Evolutionary conservation across 176 grass and related monocot species (phyloP).

Genomic region (Secale cereale): DNA sequence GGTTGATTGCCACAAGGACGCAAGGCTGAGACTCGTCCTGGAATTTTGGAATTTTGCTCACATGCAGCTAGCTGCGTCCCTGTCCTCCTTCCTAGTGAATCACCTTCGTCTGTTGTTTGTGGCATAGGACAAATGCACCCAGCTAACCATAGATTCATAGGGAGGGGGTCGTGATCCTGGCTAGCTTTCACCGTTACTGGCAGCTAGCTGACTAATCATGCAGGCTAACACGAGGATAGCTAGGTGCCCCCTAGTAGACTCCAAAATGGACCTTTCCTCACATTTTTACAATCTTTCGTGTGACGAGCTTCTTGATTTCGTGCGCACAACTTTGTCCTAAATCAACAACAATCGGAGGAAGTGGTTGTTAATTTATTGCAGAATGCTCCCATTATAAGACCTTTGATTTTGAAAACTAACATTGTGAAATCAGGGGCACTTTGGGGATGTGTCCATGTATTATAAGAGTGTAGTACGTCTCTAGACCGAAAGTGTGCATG

Average conservation of each 20-base stretch:
- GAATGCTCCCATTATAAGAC: too few relatives aligned
- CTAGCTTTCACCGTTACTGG: not conserved
- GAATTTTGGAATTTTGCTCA: not conserved
- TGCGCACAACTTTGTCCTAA: too few relatives aligned
- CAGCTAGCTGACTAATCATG: not conserved
- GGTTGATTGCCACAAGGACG: slow-evolving; percentile 15
- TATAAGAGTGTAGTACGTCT: too few relatives aligned
- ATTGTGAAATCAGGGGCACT: too few relatives aligned
- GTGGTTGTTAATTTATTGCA: too few relatives aligned
- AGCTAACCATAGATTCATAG: not conserved
- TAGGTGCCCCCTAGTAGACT: not conserved
- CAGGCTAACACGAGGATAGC: not conserved
- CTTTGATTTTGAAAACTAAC: too few relatives aligned
- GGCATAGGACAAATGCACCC: not conserved
- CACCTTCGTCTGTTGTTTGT: not conserved
- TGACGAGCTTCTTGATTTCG: too few relatives aligned
- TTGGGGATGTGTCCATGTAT: too few relatives aligned
- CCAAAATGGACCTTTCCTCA: not conserved
- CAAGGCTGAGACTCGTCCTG: not conserved
- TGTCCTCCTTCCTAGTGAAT: not conserved
- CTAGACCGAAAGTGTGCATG: too few relatives aligned
- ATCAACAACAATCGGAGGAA: too few relatives aligned
- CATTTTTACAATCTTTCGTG: too few relatives aligned
- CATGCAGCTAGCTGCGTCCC: not conserved
- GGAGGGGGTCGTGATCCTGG: not conserved